These are phyloP conservation scores for Juglanconis oblonga DNA, from an alignment of 2,329 filamentous ascomycete species.

Conservation along the genomic window DNA sequence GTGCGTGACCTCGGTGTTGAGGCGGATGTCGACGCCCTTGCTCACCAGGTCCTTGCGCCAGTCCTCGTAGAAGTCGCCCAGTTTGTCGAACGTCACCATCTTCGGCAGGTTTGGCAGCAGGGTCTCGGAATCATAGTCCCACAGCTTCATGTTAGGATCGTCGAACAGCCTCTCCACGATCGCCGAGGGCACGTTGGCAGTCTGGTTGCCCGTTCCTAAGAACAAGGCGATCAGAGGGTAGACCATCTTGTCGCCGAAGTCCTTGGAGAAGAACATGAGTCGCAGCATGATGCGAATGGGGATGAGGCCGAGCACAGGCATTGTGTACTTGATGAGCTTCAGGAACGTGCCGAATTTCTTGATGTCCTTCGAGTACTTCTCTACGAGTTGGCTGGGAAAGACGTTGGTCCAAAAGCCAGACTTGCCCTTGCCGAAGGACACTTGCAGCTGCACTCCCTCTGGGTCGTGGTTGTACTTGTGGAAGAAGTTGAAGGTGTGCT, in stretches of 20 bases:
- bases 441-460: slow-evolving; percentile 51
- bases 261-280: slow-evolving; percentile 59
- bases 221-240: slow-evolving; percentile 72
- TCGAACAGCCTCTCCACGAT: slow-evolving; percentile 62
- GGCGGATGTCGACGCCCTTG: slow-evolving; percentile 54
- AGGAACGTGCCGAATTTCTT: slow-evolving; percentile 46
- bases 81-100: slow-evolving; percentile 65
- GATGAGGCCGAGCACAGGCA: slow-evolving; percentile 49
- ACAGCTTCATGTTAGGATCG: slow-evolving; percentile 57
- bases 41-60: slow-evolving; percentile 54
- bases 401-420: slow-evolving; percentile 55
- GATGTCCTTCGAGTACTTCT: slow-evolving; percentile 48
- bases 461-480: slow-evolving; percentile 26
- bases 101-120: slow-evolving; percentile 57
- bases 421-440: slow-evolving; percentile 49
- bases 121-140: slow-evolving; percentile 55
- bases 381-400: slow-evolving; percentile 48
- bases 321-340: slow-evolving; percentile 48
- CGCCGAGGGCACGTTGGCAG: slow-evolving; percentile 66
- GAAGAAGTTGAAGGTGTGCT: slow-evolving; percentile 58
- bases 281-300: slow-evolving; percentile 57
- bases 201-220: slow-evolving; percentile 57
- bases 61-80: slow-evolving; percentile 57
- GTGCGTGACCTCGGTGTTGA: slow-evolving; percentile 53
- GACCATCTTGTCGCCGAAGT: slow-evolving; percentile 66